Base-by-base conservation (phyloP, 352 stramenopile species). In the Globisporangium nodosum region DNA sequence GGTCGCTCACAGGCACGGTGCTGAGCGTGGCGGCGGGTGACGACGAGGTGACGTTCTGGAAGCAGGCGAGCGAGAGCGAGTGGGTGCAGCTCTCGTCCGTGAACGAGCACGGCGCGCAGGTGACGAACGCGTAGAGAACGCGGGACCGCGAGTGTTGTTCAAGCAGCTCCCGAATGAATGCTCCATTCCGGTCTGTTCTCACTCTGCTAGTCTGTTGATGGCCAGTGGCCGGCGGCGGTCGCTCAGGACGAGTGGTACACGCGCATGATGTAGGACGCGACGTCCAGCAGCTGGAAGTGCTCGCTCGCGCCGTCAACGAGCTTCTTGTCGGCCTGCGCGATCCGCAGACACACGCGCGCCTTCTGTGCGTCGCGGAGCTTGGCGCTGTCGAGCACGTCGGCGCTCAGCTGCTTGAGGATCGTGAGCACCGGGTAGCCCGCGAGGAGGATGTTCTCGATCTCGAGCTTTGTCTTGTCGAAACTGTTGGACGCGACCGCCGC, bases 291-390 rank as follows among this genome's bases (percentile, higher is more conserved):
- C 72, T 99, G 96, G 68, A 99, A 94, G 57, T 96, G 78, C 62
- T 99, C 97, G 75, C 96, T 97, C 15, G 90, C 94, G 24, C 95
- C 95, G 65, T 99, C 95, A 13, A 98, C 88, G 48, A 99, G 89
- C 56, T 88, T 92, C 70, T 98, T 98, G 78, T 99, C 96, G 9
- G 92, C 91, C 70, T 98, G 84, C 7, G 96, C 96, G 68, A 99
- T 95, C 58, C 91, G 82, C 71, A 98, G 77, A 54, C 81, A 94
- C 49, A 99, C 86, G 45, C 93, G 87, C 21, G 96, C 96, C 70
- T 98, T 98, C 58, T 97, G 78, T 43, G 93, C 64, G 68, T 98
- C 93, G 27, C 69, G 72, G 31, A 99, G 73, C 55, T 81, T 81
- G 5, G 73, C 65, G 56, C 94, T 73, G 31, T 71, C 65, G 37